Base-by-base conservation (phyloP, 345 rosid genomes). In the Citropsis articulata region DNA sequence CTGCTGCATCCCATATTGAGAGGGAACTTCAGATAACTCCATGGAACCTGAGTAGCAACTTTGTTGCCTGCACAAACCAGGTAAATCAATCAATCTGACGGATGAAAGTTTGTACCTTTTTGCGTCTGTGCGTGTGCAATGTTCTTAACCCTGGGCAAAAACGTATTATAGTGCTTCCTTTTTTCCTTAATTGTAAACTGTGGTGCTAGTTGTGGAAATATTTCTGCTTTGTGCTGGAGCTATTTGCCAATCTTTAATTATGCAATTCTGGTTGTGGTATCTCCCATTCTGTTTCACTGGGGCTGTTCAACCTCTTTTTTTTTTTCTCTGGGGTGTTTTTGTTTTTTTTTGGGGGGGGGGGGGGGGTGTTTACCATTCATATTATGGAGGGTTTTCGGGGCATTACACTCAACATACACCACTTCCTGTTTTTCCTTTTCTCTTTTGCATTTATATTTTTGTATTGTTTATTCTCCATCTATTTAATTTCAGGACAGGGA, bases 1-100 rank as follows among this genome's bases (percentile, higher is more conserved):
- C 99, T 84, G 98, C 95, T 87, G 99, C 98, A 38, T 92, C 97
- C 31, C 98, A 94, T 79, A 94, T 96, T 71, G 99, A 94, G 84
- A 87, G 99, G 85, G 99, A 94, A 85, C 83, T 96, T 81, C 95
- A 91, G 88, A 94, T 96, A 57, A 92, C 97, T 84, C 97, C 98
- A 56, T 93, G 99, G 99, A 95, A 89, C 85, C 87, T 95, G 76
- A 95, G 99, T 80, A 87, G 91, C 87, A 95, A 93, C 81, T 95
- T 93, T 87, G 98, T 95, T 81, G 89, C 97, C 57, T 93, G 99
- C 86, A 92, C 91, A 79, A 89, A 84, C 90, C 98, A 91, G 98
- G 99, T 93, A 79, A 83, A 21, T 27, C 4, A 22, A 22, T 61
- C n/a, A 71, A 56, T 67, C 50, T 71, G 64, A 60, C 61, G 67